A percentile compares a stretch with the other conserved stretches of the same genome.
Conservation (phyloP, 2,329 filamentous ascomycete species). For the Alternaria brassicicola region DNA sequence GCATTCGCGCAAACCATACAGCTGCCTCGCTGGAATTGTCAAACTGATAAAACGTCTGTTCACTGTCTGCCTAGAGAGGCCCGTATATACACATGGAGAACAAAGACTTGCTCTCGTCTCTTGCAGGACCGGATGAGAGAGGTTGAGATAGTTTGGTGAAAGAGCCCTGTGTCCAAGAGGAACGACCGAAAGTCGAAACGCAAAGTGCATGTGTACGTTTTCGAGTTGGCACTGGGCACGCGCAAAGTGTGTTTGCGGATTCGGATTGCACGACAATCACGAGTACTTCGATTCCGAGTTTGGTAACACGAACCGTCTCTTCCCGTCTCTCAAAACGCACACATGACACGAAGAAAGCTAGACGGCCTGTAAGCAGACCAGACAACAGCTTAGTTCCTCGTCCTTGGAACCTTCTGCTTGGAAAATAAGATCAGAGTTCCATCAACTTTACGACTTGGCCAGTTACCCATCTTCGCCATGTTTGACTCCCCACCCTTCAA, state of each 20-base stretch:
- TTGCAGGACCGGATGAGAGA: neutral
- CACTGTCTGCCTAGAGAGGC: neutral
- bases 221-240: neutral
- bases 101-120: neutral
- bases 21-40: neutral
- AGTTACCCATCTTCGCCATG: neutral
- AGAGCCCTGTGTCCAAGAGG: neutral
- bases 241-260: slow-evolving; percentile 9
- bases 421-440: neutral
- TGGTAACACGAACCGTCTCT: neutral
- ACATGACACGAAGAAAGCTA: neutral
- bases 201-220: neutral
- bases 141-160: neutral
- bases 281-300: slow-evolving; percentile 1
- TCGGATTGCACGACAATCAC: slow-evolving; percentile 4
- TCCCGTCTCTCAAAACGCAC: slow-evolving; percentile 4
- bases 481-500: slow-evolving; percentile 2
- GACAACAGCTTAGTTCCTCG: neutral
- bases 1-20: neutral
- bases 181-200: neutral
- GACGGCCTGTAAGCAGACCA: neutral
- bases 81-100: neutral
- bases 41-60: neutral
- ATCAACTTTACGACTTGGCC: neutral
- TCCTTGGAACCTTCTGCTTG: neutral